Conservation (phyloP, 495 filamentous ascomycete species). For the Schizothecium vesticola region DNA sequence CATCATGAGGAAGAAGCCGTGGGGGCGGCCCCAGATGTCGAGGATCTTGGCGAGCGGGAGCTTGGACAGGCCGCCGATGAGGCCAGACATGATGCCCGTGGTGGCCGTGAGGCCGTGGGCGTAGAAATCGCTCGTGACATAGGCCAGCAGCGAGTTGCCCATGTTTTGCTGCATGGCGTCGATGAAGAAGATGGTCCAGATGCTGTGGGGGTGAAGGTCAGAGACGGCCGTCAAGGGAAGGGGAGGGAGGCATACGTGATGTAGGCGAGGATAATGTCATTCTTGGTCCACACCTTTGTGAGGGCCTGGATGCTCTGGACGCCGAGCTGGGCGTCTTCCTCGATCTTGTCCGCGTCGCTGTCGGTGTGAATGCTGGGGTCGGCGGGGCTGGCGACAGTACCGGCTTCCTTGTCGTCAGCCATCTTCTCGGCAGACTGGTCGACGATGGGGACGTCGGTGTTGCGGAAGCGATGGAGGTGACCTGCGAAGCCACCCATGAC, state of each 20-base stretch:
- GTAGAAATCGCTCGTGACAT: constrained; percentile 25
- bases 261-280: constrained; percentile 20
- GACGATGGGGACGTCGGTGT: constrained; percentile 14
- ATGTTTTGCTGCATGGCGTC: constrained; percentile 43
- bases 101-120: constrained; percentile 45
- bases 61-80: constrained; percentile 59
- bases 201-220: constrained; percentile 23
- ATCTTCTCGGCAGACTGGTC: constrained; percentile 13
- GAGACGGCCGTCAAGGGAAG: background rate
- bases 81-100: constrained; percentile 43
- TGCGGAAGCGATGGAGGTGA: constrained; percentile 9
- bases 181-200: constrained; percentile 51
- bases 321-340: constrained; percentile 18
- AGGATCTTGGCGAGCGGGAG: constrained; percentile 60
- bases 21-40: constrained; percentile 58
- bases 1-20: constrained; percentile 37
- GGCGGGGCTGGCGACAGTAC: background rate
- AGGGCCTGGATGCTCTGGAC: constrained; percentile 25
- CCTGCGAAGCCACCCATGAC: background rate
- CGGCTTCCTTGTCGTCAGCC: constrained; percentile 21
- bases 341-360: constrained; percentile 22
- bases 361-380: background rate
- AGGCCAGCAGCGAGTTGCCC: background rate
- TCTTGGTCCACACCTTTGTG: constrained; percentile 25
- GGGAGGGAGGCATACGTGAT: constrained; percentile 18